phyloP scores from a whole-genome alignment of 75 land plant genomes.

The Pinus albicaulis region DNA sequence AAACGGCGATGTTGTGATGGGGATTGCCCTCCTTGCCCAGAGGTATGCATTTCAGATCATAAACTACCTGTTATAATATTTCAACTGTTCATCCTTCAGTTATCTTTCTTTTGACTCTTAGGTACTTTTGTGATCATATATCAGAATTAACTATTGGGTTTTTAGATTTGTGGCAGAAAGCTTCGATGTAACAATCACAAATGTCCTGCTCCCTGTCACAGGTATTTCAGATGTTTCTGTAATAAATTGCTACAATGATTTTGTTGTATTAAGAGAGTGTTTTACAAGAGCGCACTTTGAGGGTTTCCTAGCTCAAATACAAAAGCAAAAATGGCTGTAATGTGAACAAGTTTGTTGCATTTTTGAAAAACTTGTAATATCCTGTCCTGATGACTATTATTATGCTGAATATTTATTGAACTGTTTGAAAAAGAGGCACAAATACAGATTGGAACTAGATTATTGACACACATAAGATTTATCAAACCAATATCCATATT shows the following conservation, averaged over 20 bases:
- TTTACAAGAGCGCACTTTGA: neutral
- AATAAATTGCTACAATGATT: neutral
- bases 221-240: conserved; percentile 34
- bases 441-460: neutral
- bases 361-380: neutral
- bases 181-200: conserved; percentile 93
- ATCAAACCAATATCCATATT: neutral
- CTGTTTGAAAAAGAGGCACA: too few species aligned
- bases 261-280: neutral
- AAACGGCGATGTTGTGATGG: conserved; percentile 96
- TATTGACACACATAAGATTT: neutral
- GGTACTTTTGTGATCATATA: neutral
- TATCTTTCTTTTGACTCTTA: neutral
- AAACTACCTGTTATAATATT: neutral
- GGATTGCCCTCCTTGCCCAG: conserved; percentile 93
- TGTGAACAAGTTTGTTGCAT: neutral
- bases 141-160: conserved; percentile 4
- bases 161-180: conserved; percentile 86
- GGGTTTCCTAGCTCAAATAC: neutral
- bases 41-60: conserved; percentile 41
- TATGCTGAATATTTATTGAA: neutral
- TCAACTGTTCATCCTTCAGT: neutral
- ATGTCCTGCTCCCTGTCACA: conserved; percentile 97
- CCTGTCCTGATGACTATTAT: neutral
- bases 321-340: neutral